These are phyloP conservation scores for Inga laurina DNA, from an alignment of 306 rosid genomes.

Conservation along the genomic window DNA sequence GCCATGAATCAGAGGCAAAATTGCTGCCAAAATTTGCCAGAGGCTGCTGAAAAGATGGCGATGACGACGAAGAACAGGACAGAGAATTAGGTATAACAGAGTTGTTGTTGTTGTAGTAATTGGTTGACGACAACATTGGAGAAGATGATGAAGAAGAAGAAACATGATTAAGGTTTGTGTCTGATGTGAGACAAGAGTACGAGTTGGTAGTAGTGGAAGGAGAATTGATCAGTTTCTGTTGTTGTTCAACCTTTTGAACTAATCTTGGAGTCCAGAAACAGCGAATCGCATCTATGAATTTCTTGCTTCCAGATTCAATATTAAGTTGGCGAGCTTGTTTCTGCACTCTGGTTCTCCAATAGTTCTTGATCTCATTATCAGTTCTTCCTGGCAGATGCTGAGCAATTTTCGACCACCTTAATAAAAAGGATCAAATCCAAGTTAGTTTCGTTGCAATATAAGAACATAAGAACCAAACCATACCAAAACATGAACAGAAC, in stretches of 20 bases:
- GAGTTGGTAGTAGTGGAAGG: background rate
- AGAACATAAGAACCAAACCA: background rate
- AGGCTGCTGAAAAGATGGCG: constrained; percentile 13
- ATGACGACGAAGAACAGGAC: background rate
- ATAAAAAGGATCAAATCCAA: background rate
- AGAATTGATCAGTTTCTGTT: constrained; percentile 48
- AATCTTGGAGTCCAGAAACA: constrained; percentile 85
- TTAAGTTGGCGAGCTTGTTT: constrained; percentile 90
- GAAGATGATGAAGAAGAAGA: constrained; percentile 24
- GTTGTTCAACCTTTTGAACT: constrained; percentile 57
- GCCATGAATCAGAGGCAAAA: constrained; percentile 45
- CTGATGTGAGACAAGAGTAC: constrained; percentile 38
- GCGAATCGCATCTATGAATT: constrained; percentile 69
- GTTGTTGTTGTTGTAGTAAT: background rate
- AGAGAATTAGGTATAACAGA: constrained; percentile 33
- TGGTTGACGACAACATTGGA: constrained; percentile 29
- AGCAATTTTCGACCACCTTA: constrained; percentile 92
- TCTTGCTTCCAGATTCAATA: constrained; percentile 75
- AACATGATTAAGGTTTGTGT: constrained; percentile 36
- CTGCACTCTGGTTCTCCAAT: constrained; percentile 91
- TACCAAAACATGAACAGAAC: background rate
- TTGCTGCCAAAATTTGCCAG: constrained; percentile 25
- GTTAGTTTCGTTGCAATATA: background rate
- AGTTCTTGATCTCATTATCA: constrained; percentile 91
- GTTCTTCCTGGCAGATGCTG: constrained; percentile 93